These are phyloP conservation scores for Triticum timopheevii DNA, from an alignment of 176 grass and related monocot genomes.

Conservation along the genomic window DNA sequence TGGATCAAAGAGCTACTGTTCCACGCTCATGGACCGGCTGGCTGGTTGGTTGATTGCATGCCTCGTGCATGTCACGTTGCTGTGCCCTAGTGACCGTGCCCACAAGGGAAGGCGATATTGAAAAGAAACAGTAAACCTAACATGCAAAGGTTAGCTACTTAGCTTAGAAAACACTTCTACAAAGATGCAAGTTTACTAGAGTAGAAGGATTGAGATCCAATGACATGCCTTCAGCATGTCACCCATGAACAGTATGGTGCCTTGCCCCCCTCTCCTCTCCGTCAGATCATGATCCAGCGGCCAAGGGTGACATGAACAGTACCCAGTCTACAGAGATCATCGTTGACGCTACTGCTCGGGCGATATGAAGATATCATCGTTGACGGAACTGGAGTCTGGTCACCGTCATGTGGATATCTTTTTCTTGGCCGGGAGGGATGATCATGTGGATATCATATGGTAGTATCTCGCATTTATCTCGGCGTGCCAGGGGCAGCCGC, in stretches of 20 bases:
- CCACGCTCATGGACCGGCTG: background rate
- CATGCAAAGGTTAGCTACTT: background rate
- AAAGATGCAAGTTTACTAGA: background rate
- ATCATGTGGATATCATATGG: background rate
- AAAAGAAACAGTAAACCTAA: background rate
- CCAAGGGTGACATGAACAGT: no score
- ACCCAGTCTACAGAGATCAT: no score
- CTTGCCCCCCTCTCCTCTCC: no score
- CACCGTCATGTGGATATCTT: background rate
- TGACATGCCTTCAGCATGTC: no score
- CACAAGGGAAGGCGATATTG: background rate
- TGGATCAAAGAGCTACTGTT: background rate
- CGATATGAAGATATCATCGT: background rate
- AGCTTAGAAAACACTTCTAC: background rate
- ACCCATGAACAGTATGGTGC: no score
- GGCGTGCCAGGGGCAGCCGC: background rate
- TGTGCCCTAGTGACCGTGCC: background rate
- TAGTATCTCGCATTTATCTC: background rate
- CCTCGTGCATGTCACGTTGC: background rate
- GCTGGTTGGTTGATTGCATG: no score
- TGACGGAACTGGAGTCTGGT: background rate
- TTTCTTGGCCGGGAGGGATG: background rate
- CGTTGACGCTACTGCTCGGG: background rate
- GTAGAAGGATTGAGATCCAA: no score
- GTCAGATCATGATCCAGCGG: no score